Conservation (phyloP, 495 filamentous ascomycete species). For the Glonium stellatum region DNA sequence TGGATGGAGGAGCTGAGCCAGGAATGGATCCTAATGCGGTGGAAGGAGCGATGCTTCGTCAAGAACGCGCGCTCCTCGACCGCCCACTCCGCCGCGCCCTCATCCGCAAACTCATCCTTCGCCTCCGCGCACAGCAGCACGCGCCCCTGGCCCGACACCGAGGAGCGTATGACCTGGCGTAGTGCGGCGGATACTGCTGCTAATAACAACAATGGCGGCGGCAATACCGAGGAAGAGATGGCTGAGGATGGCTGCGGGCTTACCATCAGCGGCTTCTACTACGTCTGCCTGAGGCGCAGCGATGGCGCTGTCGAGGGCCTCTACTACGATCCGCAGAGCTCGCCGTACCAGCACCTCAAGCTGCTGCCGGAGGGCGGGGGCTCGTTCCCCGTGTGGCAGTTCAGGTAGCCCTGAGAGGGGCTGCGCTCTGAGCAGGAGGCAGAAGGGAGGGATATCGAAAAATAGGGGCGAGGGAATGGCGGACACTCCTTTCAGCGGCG, state of each 20-base stretch:
- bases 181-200: not conserved
- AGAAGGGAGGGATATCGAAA: not conserved
- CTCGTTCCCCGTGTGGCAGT: constrained; percentile 25
- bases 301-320: constrained; percentile 61
- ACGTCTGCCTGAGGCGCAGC: constrained; percentile 55
- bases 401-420: constrained; percentile 16
- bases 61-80: constrained; percentile 31
- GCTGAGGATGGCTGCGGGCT: constrained; percentile 42
- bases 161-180: not conserved
- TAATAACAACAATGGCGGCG: not conserved
- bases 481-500: too few relatives aligned
- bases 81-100: not conserved
- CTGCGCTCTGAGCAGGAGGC: not conserved
- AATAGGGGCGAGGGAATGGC: not conserved
- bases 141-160: not conserved
- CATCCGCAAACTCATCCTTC: not conserved
- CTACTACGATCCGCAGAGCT: constrained; percentile 67
- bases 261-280: constrained; percentile 73
- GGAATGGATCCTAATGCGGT: constrained; percentile 68
- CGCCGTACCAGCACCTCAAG: constrained; percentile 62
- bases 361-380: constrained; percentile 42
- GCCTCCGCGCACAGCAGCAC: not conserved
- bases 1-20: constrained; percentile 50
- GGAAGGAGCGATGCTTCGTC: constrained; percentile 76
- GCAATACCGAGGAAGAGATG: not conserved